A percentile compares a stretch with the other conserved stretches of the same genome.
Conservation (phyloP, 306 rosid genomes). For the Medicago arabica region DNA sequence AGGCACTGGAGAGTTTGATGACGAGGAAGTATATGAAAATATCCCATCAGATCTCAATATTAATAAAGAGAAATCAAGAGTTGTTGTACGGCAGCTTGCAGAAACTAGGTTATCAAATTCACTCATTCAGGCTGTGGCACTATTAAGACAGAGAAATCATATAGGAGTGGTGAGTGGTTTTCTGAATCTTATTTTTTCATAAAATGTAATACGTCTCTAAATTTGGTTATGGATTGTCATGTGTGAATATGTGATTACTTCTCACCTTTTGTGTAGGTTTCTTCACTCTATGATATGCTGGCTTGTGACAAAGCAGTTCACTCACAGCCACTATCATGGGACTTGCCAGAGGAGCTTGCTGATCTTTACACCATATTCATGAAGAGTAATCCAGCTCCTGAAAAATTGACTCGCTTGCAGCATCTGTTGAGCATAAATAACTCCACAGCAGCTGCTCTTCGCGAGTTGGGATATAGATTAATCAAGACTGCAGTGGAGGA, state of each 20-base stretch:
- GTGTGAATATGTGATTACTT: slow-evolving; percentile 25
- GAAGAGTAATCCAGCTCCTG: slow-evolving; percentile 75
- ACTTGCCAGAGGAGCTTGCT: slow-evolving; percentile 76
- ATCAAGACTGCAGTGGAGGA: slow-evolving; percentile 62
- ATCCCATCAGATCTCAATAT: slow-evolving; percentile 87
- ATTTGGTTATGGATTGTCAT: slow-evolving; percentile 21
- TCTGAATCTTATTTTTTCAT: background rate
- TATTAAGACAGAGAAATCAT: slow-evolving; percentile 76
- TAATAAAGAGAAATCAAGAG: slow-evolving; percentile 70
- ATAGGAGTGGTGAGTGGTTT: slow-evolving; percentile 72
- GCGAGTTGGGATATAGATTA: slow-evolving; percentile 73
- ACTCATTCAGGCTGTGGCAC: slow-evolving; percentile 85
- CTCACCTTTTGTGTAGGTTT: slow-evolving; percentile 45
- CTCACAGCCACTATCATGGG: slow-evolving; percentile 51
- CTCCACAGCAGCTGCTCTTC: slow-evolving; percentile 69
- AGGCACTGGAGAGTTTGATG: slow-evolving; percentile 95
- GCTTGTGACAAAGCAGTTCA: slow-evolving; percentile 60
- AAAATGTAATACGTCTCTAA: background rate
- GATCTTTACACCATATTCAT: slow-evolving; percentile 75
- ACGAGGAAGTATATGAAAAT: slow-evolving; percentile 88
- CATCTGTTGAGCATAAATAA: slow-evolving; percentile 81
- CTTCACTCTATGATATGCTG: slow-evolving; percentile 56
- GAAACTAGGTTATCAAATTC: slow-evolving; percentile 77
- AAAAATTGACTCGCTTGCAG: slow-evolving; percentile 83
- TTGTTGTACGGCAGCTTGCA: slow-evolving; percentile 74